Evolutionary conservation across 768 basidiomycete species (phyloP).

Genomic region (Lactifluus pinguis): DNA sequence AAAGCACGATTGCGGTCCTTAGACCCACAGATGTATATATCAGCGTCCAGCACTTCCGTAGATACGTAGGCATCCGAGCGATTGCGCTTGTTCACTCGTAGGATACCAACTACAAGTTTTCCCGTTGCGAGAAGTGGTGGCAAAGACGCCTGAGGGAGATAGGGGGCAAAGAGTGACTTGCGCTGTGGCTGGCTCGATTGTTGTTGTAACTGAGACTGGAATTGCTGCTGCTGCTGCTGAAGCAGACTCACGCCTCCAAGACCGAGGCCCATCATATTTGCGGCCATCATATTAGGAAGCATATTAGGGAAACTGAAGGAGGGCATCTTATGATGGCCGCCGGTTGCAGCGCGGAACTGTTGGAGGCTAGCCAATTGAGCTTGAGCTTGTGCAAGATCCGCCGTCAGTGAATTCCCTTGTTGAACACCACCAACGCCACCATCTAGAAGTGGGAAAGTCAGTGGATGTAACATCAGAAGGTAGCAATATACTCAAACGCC

Average conservation of each 20-base stretch:
- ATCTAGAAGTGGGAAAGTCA: conserved; percentile 34
- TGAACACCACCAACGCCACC: conserved; percentile 64
- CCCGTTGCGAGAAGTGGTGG: conserved; percentile 95
- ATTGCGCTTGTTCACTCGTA: conserved; percentile 97
- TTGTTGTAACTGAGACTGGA: conserved; percentile 93
- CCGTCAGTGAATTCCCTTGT: conserved; percentile 49
- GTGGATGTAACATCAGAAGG: not conserved
- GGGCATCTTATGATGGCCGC: conserved; percentile 92
- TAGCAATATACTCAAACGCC: conserved; percentile 72
- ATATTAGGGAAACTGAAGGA: conserved; percentile 98
- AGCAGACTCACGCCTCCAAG: conserved; percentile 75
- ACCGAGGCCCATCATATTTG: conserved; percentile 89
- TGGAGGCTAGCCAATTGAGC: conserved; percentile 93
- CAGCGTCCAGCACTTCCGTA: conserved; percentile 95
- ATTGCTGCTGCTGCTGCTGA: conserved; percentile 91
- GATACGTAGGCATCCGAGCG: conserved; percentile 98
- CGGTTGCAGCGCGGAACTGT: conserved; percentile 92
- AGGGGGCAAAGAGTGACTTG: conserved; percentile 97
- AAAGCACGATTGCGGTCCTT: conserved; percentile 98
- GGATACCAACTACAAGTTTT: conserved; percentile 93
- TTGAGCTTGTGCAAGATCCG: conserved; percentile 93
- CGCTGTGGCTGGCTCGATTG: conserved; percentile 88
- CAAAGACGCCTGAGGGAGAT: conserved; percentile 94
- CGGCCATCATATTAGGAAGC: conserved; percentile 95
- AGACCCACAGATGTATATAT: conserved; percentile 98